phyloP scores from a whole-genome alignment of 768 basidiomycete genomes.

The Lepiota brunneoincarnata region DNA sequence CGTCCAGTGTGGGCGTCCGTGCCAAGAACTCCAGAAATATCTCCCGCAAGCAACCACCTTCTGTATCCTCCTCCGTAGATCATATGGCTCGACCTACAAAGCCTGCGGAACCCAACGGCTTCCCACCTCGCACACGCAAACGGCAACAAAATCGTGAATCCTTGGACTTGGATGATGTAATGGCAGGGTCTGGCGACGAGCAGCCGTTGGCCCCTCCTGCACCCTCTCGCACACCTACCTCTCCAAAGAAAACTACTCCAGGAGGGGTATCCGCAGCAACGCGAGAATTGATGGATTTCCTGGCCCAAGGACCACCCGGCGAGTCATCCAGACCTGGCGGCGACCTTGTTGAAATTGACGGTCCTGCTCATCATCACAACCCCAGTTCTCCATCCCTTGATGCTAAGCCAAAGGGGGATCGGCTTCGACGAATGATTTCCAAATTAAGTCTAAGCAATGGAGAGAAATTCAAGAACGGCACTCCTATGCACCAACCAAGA shows the following conservation, averaged over 20 bases:
- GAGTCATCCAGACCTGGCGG: slow-evolving; percentile 28
- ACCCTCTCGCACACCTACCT: slow-evolving; percentile 18
- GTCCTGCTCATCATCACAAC: slow-evolving; percentile 49
- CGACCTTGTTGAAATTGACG: slow-evolving; percentile 55
- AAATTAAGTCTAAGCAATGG: slow-evolving; percentile 55
- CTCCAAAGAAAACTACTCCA: slow-evolving; percentile 20
- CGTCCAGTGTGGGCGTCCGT: slow-evolving; percentile 33
- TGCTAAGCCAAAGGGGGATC: slow-evolving; percentile 52
- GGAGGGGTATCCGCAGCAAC: slow-evolving; percentile 41
- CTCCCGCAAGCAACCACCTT: slow-evolving; percentile 27
- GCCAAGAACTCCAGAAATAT: slow-evolving; percentile 29
- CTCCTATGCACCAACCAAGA: slow-evolving; percentile 16
- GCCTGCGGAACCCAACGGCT: slow-evolving; percentile 27
- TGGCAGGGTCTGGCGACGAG: slow-evolving; percentile 70
- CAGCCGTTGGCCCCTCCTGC: slow-evolving; percentile 22
- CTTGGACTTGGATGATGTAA: slow-evolving; percentile 71
- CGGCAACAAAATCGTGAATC: slow-evolving; percentile 62
- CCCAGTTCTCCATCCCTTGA: slow-evolving; percentile 31
- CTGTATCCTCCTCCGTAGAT: slow-evolving; percentile 27
- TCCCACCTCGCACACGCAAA: slow-evolving; percentile 50
- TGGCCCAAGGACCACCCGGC: slow-evolving; percentile 54
- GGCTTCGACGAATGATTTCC: slow-evolving; percentile 82
- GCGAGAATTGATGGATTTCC: slow-evolving; percentile 54
- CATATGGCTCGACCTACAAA: slow-evolving; percentile 21
- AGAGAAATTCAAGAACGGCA: slow-evolving; percentile 30